Conservation (phyloP, 2,329 filamentous ascomycete genomes). For the Nemania bipapillata region DNA sequence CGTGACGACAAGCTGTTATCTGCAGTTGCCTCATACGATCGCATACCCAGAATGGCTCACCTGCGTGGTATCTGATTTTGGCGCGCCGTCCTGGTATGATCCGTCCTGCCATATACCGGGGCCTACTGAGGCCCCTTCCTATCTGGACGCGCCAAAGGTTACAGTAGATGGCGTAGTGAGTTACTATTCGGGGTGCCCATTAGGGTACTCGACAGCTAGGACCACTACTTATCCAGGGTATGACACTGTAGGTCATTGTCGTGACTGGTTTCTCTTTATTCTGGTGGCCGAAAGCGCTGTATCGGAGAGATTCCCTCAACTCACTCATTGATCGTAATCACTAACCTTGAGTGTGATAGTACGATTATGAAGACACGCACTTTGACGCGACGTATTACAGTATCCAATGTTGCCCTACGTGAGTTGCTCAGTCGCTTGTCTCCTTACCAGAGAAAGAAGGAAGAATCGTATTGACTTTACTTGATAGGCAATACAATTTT, state of each 20-base stretch:
- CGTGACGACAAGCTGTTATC: constrained; percentile 37
- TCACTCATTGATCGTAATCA: background rate
- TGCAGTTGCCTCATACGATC: background rate
- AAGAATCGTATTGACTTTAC: background rate
- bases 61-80: constrained; percentile 30
- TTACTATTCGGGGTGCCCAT: constrained; percentile 36
- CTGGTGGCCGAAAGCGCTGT: background rate
- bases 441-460: background rate
- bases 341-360: constrained; percentile 1
- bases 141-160: constrained; percentile 14
- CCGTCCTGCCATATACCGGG: constrained; percentile 16
- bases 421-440: background rate
- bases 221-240: constrained; percentile 10
- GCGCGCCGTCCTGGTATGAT: constrained; percentile 19
- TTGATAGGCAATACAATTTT: constrained; percentile 30
- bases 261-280: background rate
- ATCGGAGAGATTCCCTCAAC: no score
- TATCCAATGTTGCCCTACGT: constrained; percentile 39
- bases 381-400: constrained; percentile 34
- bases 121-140: background rate
- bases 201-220: constrained; percentile 4
- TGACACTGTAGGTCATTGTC: background rate
- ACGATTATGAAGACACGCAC: constrained; percentile 14
- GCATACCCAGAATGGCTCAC: constrained; percentile 32
- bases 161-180: constrained; percentile 24